A percentile compares a stretch with the other conserved stretches of the same genome.
Conservation (phyloP, 345 rosid species). For the Euclidium syriacum region DNA sequence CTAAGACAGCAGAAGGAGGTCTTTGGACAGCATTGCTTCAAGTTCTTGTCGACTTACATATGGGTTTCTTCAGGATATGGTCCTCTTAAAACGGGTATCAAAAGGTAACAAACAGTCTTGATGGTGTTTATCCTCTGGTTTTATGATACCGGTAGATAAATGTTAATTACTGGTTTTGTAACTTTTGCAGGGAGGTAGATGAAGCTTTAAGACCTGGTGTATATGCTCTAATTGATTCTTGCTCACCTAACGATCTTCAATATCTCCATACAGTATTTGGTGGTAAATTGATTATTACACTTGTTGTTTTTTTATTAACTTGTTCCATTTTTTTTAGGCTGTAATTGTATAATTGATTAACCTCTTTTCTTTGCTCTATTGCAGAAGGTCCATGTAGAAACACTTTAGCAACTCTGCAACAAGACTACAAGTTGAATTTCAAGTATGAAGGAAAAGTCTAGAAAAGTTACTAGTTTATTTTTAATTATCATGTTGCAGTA, state of each 20-base stretch:
- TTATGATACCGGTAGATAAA: neutral
- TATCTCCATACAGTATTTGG: conserved; percentile 84
- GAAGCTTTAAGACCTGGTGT: conserved; percentile 89
- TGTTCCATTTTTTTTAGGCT: neutral
- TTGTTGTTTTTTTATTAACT: neutral
- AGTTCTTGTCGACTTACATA: conserved; percentile 68
- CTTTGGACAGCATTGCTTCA: conserved; percentile 66
- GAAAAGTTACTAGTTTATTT: conserved; percentile 8
- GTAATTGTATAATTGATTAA: neutral
- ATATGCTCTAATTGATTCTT: conserved; percentile 80
- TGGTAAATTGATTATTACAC: conserved; percentile 43
- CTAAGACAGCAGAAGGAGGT: conserved; percentile 74
- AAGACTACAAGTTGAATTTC: conserved; percentile 75
- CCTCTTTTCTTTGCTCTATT: conserved; percentile 21
- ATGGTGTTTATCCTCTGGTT: neutral
- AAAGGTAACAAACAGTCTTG: conserved; percentile 43
- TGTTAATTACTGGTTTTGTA: conserved; percentile 6
- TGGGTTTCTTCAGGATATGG: conserved; percentile 74
- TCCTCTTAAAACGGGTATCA: conserved; percentile 68
- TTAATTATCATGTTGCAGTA: neutral
- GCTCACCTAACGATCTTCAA: conserved; percentile 73
- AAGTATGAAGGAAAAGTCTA: conserved; percentile 81
- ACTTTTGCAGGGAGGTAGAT: conserved; percentile 67
- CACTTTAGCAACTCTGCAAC: conserved; percentile 61
- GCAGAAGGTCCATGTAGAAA: conserved; percentile 95